phyloP scores from a whole-genome alignment of 345 rosid genomes.

The Aethionema arabicum region DNA sequence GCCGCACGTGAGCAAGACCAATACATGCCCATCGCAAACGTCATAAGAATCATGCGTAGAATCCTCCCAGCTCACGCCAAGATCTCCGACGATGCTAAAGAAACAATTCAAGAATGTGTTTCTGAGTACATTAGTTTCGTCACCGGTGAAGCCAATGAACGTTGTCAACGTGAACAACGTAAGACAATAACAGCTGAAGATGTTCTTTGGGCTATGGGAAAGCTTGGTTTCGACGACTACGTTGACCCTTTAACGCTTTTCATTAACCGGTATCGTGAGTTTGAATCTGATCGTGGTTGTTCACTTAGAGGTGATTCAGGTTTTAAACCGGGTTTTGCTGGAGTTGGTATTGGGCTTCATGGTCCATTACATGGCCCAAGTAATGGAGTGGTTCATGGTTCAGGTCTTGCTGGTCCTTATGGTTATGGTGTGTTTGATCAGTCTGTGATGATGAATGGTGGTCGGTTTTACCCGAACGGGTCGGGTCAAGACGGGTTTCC shows the following conservation, averaged over 20 bases:
- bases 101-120: slow-evolving; percentile 67
- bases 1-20: slow-evolving; percentile 57
- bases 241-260: slow-evolving; percentile 45
- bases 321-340: slow-evolving; percentile 17
- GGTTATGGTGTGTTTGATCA: slow-evolving; percentile 32
- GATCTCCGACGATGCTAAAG: slow-evolving; percentile 73
- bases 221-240: slow-evolving; percentile 64
- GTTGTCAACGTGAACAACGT: slow-evolving; percentile 70
- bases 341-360: slow-evolving; percentile 27
- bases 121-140: slow-evolving; percentile 72
- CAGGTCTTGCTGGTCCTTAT: slow-evolving; percentile 23
- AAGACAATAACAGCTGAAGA: slow-evolving; percentile 71
- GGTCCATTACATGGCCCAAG: slow-evolving; percentile 10
- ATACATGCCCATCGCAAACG: slow-evolving; percentile 75
- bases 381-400: neutral
- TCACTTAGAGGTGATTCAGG: slow-evolving; percentile 29
- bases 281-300: slow-evolving; percentile 40
- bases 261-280: slow-evolving; percentile 49
- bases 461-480: slow-evolving; percentile 33
- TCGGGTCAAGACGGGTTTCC: slow-evolving; percentile 33
- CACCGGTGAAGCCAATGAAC: slow-evolving; percentile 71
- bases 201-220: slow-evolving; percentile 65
- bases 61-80: slow-evolving; percentile 58
- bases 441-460: slow-evolving; percentile 32
- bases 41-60: slow-evolving; percentile 65